Evolutionary conservation across 1,284 basidiomycete genomes (phyloP), one percentile per base, ranked within the genome.

Genomic region (Rhodotorula sp.): DNA sequence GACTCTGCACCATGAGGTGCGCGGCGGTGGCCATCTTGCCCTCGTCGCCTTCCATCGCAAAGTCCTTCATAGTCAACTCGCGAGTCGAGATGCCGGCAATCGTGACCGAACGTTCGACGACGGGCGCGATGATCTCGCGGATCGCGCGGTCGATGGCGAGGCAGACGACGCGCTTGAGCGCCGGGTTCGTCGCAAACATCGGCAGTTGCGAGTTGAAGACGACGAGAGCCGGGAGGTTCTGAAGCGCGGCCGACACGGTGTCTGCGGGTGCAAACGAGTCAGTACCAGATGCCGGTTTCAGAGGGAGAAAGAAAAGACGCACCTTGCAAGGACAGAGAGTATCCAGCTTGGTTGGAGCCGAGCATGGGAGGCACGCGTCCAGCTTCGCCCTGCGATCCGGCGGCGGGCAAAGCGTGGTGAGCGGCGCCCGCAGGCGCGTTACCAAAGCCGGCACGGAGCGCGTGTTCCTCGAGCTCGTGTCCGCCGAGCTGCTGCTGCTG

Each of bases 21-120:
- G 92, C 93, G 19, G 97, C 93, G 79, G 90, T 89, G 58, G 93
- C 89, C 80, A 99, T 84, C 82, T 91, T 95, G 62, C 90, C 88
- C 79, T 98, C 94, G 79, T 92, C 93, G 26, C 89, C 85, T 77
- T 99, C 97, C 74, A 93, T 94, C 5, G 92, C 94, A 78, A 97
- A 99, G 82, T 99, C 97, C 83, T 99, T 99, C 70, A 90, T 87
- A 45, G 97, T 92, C 15, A 99, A 85, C 81, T 99, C 97, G 55
- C 94, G 87, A 23, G 95, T 97, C 28, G 97, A 99, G 77, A 99
- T 97, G 47, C 94, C 93, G 14, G 97, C 97, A 77, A 99, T 99
- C 3, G 97, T 99, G 57, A 98, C 97, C n/a, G 94, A 97, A 69
- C 97, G 88, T 80, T 99, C 97, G 26, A 99, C 95, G 61, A 99